Evolutionary conservation across 2,329 filamentous ascomycete species (phyloP), one percentile per base, ranked within the genome.

Genomic region (Pseudomassariella vexata): DNA sequence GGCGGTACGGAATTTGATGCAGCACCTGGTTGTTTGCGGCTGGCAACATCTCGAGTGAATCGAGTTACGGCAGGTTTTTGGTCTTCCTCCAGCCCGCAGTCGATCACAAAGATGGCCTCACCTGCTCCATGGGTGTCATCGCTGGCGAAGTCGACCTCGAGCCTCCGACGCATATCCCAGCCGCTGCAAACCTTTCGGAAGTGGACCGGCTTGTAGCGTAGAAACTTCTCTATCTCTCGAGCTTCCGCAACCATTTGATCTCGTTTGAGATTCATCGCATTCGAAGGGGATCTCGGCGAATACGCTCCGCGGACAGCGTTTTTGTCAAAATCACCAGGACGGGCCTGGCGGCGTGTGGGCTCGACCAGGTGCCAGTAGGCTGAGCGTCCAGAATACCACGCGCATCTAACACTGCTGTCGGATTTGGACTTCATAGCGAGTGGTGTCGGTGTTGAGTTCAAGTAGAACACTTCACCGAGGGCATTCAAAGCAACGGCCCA

Each of bases 401-500:
- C 85, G 39, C 79, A 63, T 39, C 73, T 76, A 38, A 82, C 74
- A 11, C 70, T 51, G 35, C 82, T 70, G 21, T 80, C 66, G 3
- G 60, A 55, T 40, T 62, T 69, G 21, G 57, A 56, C 35, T 69
- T 68, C 19, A 66, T 63, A 5, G 65, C 46, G 6, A 73, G 65
- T 14, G 71, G 63, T 21, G 69, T 68, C 0, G 86, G 87, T 6
- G 81, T 68, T 29, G 85, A 79, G 2, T 75, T 82, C 2, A 96
- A 66, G 46, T 90, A 95, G 56, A 82, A 96, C 0, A 95, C 66
- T 55, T 98, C 92, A 2, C 92, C 92, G 7, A 98, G 66, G 0
- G 92, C 90, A 53, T 98, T 98, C 32, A 98, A 61, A n/a, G 79
- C 85, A 24, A 90, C 82, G n/a, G 85, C 87, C 87, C 88, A 96